Evolutionary conservation across 768 basidiomycete species (phyloP).

Genomic region (Agrocybe pediades): DNA sequence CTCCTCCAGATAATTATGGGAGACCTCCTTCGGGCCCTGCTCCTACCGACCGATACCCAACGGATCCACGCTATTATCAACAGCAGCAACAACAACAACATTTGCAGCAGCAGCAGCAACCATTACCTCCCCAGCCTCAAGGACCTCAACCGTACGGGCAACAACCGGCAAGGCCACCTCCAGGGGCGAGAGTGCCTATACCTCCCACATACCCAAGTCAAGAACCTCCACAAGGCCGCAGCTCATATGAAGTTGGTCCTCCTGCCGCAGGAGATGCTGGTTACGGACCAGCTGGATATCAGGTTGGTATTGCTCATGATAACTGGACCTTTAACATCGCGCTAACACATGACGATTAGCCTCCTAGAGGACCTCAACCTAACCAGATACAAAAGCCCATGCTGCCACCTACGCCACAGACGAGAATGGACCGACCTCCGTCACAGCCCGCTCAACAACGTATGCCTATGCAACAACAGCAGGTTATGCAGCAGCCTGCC

Average conservation of each 20-base stretch:
- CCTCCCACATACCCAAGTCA: conserved; percentile 45
- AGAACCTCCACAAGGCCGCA: conserved; percentile 33
- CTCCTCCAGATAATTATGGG: conserved; percentile 37
- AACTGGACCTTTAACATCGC: too few species aligned
- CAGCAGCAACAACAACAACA: conserved; percentile 26
- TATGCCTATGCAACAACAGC: conserved; percentile 28
- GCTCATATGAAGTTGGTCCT: conserved; percentile 26
- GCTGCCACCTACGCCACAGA: conserved; percentile 26
- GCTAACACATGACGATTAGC: conserved; percentile 8
- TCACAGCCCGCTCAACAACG: conserved; percentile 30
- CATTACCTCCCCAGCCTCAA: too few species aligned
- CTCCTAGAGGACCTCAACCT: conserved; percentile 21
- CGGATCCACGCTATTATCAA: conserved; percentile 43
- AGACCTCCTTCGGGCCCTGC: conserved; percentile 36
- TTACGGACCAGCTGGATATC: conserved; percentile 41
- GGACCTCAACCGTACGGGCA: conserved; percentile 21
- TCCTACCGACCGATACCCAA: conserved; percentile 40
- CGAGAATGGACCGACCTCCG: conserved; percentile 32
- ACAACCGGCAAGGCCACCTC: conserved; percentile 34
- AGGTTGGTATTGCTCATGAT: too few species aligned
- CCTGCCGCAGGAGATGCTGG: conserved; percentile 26
- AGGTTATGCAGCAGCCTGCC: conserved; percentile 35
- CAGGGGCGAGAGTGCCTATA: conserved; percentile 42
- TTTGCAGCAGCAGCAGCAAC: conserved; percentile 20
- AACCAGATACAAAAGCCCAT: conserved; percentile 23